These are phyloP conservation scores for Blastocladiella britannica DNA, from an alignment of 192 early-diverging fungal genomes.

Conservation along the genomic window DNA sequence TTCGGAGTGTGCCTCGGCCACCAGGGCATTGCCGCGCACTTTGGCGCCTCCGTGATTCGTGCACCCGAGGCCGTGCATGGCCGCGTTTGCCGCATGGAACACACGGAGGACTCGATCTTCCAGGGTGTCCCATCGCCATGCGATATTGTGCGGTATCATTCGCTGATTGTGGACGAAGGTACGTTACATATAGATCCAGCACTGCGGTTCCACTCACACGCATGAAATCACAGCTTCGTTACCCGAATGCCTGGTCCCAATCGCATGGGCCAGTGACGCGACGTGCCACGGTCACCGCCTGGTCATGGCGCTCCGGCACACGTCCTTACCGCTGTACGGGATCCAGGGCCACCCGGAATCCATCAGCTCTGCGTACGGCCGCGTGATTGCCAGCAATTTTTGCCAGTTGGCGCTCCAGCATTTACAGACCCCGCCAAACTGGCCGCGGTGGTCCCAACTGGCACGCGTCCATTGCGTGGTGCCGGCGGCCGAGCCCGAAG, in stretches of 20 bases:
- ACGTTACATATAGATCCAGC: constrained; percentile 4
- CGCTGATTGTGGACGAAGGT: constrained; percentile 48
- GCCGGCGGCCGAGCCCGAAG: no score
- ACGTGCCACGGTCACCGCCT: not conserved
- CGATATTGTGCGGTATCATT: constrained; percentile 74
- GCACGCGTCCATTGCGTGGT: no score
- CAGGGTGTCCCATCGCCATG: constrained; percentile 38
- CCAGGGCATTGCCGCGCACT: constrained; percentile 57
- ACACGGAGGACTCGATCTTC: constrained; percentile 29
- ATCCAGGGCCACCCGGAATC: constrained; percentile 97
- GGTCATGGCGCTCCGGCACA: constrained; percentile 68
- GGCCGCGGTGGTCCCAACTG: no score
- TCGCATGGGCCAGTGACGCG: constrained; percentile 29
- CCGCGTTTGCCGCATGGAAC: constrained; percentile 32
- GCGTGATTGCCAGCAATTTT: constrained; percentile 54
- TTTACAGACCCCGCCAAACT: no score
- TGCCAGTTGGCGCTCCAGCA: constrained; percentile 18
- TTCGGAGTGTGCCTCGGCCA: constrained; percentile 89
- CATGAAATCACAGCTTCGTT: not conserved
- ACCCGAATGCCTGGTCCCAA: constrained; percentile 19
- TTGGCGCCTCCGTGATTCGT: constrained; percentile 40
- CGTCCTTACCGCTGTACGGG: constrained; percentile 45
- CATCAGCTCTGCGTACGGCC: constrained; percentile 63
- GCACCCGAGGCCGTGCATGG: constrained; percentile 65
- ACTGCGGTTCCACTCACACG: no score